phyloP scores from a whole-genome alignment of 768 basidiomycete species.

The Lactifluus pinguis region DNA sequence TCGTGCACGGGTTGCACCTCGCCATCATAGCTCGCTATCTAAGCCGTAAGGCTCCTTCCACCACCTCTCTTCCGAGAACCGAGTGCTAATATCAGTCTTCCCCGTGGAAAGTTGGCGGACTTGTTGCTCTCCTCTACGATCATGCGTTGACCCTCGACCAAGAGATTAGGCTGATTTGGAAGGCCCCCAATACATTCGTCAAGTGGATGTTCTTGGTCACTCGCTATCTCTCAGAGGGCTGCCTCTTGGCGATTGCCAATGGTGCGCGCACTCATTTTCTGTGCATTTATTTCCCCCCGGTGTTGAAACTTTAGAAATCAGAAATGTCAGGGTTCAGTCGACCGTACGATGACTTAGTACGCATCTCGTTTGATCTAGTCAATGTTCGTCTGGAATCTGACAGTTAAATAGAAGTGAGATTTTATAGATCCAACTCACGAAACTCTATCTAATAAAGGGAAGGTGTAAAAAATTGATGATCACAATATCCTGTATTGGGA shows the following conservation, averaged over 20 bases:
- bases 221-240: slow-evolving; percentile 30
- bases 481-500: slow-evolving; percentile 20
- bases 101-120: slow-evolving; percentile 24
- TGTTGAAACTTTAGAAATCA: neutral
- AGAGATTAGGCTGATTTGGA: slow-evolving; percentile 36
- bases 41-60: neutral
- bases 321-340: slow-evolving; percentile 23
- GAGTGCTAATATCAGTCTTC: neutral
- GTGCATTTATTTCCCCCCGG: neutral
- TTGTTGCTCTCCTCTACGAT: slow-evolving; percentile 33
- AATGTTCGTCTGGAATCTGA: neutral
- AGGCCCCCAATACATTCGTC: slow-evolving; percentile 28
- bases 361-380: neutral
- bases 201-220: slow-evolving; percentile 35
- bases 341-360: neutral
- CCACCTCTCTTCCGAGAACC: neutral
- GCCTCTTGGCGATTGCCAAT: slow-evolving; percentile 22
- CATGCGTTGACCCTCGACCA: slow-evolving; percentile 33
- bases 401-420: neutral
- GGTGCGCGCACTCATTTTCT: slow-evolving; percentile 20
- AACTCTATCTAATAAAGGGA: neutral
- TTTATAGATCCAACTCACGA: neutral
- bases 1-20: neutral
- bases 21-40: neutral
- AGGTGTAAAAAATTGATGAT: slow-evolving; percentile 28